phyloP scores from a whole-genome alignment of 164 flowering plant species.

The Vitis vinifera region ASM3070453v1 NC_081805.1:25606501-25607000 shows the following conservation, averaged over 20 bases:
- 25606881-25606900: not conserved
- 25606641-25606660: not conserved
- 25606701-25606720: not conserved
- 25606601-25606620: slow-evolving; percentile 98
- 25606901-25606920: no score
- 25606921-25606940: no score
- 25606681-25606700: not conserved
- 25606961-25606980: no score
- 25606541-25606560: slow-evolving; percentile 70
- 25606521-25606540: slow-evolving; percentile 80
- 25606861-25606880: not conserved
- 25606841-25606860: not conserved
- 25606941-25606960: no score
- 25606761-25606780: slow-evolving; percentile 88
- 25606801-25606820: slow-evolving; percentile 34
- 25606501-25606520: slow-evolving; percentile 40
- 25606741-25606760: slow-evolving; percentile 94
- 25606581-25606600: slow-evolving; percentile 96
- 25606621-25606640: slow-evolving; percentile 90
- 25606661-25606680: not conserved
- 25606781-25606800: slow-evolving; percentile 87
- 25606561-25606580: slow-evolving; percentile 75
- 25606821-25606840: not conserved
- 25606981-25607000: no score
- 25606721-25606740: slow-evolving; percentile 6